Evolutionary conservation across 176 grass and related monocot genomes (phyloP), one percentile per base, ranked within the genome.

Genomic region (Carex scoparia): DNA sequence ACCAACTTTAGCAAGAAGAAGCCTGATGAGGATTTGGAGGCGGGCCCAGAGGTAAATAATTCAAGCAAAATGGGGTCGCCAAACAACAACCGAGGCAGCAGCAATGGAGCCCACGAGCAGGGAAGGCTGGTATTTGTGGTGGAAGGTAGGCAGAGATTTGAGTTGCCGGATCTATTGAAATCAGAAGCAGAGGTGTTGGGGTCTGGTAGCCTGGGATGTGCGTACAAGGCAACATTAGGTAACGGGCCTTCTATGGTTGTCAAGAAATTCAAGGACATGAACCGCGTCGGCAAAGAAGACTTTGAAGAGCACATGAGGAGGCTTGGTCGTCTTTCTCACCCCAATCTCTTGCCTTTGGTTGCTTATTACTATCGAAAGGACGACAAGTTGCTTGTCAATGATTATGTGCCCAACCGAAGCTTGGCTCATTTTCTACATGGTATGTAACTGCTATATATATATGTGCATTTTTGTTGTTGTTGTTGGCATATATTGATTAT

Each of bases 271-370:
- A 95, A 89, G 86, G 91, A 99, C 67, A 99, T 99, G 96, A 99
- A 95, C 90, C 86, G 87, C 3, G 88, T 94, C 4, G 88, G 93
- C 3, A 85, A 78, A 23, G 96, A 94, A 87, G 96, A 99, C 40
- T 99, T 95, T 57, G 93, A 94, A 80, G 96, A 99, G 88, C 96
- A 99, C 63, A 99, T 99, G 96, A 90, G 96, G 66, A 88, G 96
- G 65, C 86, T 99, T 0, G 96, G 96, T 2, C 89, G 93, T 15
- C 73, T 99, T 51, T 87, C 87, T 44, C 93, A 99, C 84, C 91
- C 90, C 85, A 99, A 99, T 81, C 88, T 99, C 70, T 92, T 99
- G 59, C 93, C 91, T 0, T 79, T 99, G 16, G 84, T 99, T 13
- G 85, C 91, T 23, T 99, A 99, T 75, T 95, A 99, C 84, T 99